These are phyloP conservation scores for Diaporthe ampelina DNA, from an alignment of 2,329 filamentous ascomycete genomes.

Conservation along the genomic window DNA sequence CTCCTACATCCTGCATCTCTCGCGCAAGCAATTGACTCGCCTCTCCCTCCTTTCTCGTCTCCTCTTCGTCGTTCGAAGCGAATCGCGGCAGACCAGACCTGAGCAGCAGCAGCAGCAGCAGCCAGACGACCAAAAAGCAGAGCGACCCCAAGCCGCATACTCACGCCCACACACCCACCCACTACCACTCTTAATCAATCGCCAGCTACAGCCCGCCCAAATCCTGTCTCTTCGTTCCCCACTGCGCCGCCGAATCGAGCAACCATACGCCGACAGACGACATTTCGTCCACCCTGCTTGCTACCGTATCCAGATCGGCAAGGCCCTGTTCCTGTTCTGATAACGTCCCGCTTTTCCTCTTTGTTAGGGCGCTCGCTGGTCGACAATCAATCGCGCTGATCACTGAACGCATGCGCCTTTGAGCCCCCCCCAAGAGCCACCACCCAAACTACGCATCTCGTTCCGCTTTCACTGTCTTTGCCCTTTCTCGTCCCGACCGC, in stretches of 20 bases:
- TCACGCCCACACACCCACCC: not conserved
- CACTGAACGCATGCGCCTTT: constrained; percentile 36
- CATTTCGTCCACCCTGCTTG: constrained; percentile 37
- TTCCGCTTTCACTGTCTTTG: constrained; percentile 33
- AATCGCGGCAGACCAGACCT: not conserved
- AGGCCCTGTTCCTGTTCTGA: constrained; percentile 41
- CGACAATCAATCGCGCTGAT: constrained; percentile 39
- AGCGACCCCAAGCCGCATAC: not conserved
- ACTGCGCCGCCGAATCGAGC: constrained; percentile 33
- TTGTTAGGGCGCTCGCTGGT: constrained; percentile 42
- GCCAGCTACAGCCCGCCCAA: constrained; percentile 19
- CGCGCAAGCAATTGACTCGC: constrained; percentile 23
- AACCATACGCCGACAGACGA: constrained; percentile 32
- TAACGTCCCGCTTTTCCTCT: constrained; percentile 44
- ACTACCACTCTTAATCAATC: constrained; percentile 18
- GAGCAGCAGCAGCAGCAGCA: not conserved
- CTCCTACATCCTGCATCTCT: constrained; percentile 10
- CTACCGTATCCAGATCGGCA: constrained; percentile 38
- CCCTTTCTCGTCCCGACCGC: constrained; percentile 36
- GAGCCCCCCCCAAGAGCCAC: constrained; percentile 25
- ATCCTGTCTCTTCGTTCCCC: constrained; percentile 28
- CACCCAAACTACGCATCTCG: constrained; percentile 33
- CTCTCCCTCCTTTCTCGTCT: not conserved
- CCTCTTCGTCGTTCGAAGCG: constrained; percentile 7
- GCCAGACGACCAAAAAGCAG: not conserved